Evolutionary conservation across 2,329 filamentous ascomycete genomes (phyloP).

Genomic region (Cladosporium velox): DNA sequence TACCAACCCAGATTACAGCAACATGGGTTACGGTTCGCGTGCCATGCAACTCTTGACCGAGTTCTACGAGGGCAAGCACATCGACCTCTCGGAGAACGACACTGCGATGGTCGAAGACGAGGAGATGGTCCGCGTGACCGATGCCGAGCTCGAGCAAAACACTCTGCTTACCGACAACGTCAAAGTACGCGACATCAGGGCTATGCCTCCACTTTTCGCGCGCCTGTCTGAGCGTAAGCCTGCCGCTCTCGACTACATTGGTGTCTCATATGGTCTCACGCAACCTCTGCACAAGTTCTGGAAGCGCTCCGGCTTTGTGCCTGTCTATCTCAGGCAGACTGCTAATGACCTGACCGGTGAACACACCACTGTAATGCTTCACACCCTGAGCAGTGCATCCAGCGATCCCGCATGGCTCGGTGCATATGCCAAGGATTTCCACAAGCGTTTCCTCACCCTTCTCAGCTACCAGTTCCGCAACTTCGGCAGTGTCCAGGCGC

Average conservation of each 20-base stretch:
- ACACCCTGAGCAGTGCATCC: conserved; percentile 64
- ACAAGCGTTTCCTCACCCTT: conserved; percentile 85
- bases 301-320: conserved; percentile 83
- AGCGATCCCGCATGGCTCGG: conserved; percentile 83
- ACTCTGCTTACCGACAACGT: conserved; percentile 84
- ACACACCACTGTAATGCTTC: conserved; percentile 96
- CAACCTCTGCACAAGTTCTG: conserved; percentile 90
- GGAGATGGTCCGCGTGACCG: conserved; percentile 73
- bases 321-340: conserved; percentile 92
- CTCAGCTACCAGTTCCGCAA: conserved; percentile 89
- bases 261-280: conserved; percentile 93
- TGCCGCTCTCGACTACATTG: conserved; percentile 82
- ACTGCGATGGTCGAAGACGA: conserved; percentile 48
- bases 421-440: conserved; percentile 90
- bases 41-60: conserved; percentile 84
- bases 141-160: conserved; percentile 74
- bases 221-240: conserved; percentile 82
- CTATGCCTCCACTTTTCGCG: conserved; percentile 91
- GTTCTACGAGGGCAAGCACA: conserved; percentile 94
- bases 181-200: conserved; percentile 82
- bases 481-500: conserved; percentile 75
- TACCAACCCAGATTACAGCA: conserved; percentile 88
- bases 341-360: conserved; percentile 95
- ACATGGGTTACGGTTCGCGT: conserved; percentile 90
- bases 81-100: conserved; percentile 72